Base-by-base conservation (phyloP, 1,284 basidiomycete genomes). In the Boletus hoseneyae region DNA sequence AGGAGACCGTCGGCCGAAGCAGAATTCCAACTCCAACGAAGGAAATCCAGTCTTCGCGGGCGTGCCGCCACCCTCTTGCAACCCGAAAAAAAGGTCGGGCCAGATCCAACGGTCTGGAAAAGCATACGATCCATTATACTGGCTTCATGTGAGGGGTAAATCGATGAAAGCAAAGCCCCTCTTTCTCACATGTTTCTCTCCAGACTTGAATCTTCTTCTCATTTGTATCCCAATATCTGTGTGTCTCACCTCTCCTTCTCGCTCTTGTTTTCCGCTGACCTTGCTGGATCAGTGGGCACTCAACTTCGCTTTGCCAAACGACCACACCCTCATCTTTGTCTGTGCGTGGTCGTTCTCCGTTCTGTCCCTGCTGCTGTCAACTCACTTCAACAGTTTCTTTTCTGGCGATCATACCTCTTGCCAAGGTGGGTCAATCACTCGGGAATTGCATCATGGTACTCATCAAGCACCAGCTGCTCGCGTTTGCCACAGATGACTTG, bases 401-500 rank as follows among this genome's bases (percentile, higher is more conserved):
- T 61, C 66, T 88, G 42, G 76, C 85, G 4, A 86, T 89, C 43
- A 78, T 89, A 59, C 86, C 86, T 10, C 71, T 88, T 6, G 92
- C 92, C 16, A 85, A 86, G 72, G 85, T 83, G 48, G 30, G 66
- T 59, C 9, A 3, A 15, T 41, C 12, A 32, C 21, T 32, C 34
- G 27, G 18, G 1, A 33, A 30, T 37, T 40, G 5, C 30, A 12
- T 3, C 21, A n/a, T 41, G 19, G 13, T 41, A 13, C 29, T 52
- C 11, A 45, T 32, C n/a, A 43, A 35, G 52, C 36, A 23, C 10
- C 68, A 91, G 77, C 70, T 95, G 4, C 77, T 96, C 5, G 88
- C 87, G 1, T 92, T 92, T 64, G 90, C 89, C 0, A 96, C 93
- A 0, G 93, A 95, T 58, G 89, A 95, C 59, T 67, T 94, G 6